phyloP scores from a whole-genome alignment of 2,329 filamentous ascomycete genomes.

The Sarocladium strictum region DNA sequence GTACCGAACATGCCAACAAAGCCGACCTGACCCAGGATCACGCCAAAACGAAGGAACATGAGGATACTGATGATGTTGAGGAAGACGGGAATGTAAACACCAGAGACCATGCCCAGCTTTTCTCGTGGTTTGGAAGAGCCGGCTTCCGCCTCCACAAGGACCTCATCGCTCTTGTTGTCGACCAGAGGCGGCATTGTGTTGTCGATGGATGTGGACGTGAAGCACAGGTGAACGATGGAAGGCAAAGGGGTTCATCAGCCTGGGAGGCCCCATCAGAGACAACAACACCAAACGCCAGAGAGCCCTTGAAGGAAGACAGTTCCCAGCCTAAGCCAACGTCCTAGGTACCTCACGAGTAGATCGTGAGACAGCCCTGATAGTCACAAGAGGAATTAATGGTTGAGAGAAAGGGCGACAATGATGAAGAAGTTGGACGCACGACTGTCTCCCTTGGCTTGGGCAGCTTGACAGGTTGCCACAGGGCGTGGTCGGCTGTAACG shows the following conservation, averaged over 20 bases:
- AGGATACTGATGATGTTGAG: constrained; percentile 85
- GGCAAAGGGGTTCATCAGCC: not conserved
- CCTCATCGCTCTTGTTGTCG: not conserved
- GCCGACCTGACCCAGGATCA: constrained; percentile 75
- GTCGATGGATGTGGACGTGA: not conserved
- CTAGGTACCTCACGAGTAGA: no score
- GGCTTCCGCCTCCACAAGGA: not conserved
- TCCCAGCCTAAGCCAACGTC: no score
- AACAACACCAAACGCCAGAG: no score
- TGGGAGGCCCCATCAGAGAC: not conserved
- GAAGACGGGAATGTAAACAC: constrained; percentile 83
- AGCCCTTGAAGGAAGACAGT: no score
- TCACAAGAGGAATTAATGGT: no score
- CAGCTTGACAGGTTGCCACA: not conserved
- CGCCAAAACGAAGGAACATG: constrained; percentile 86
- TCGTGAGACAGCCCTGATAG: no score
- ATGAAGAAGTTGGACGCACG: not conserved
- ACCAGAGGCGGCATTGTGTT: not conserved
- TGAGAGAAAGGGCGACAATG: no score
- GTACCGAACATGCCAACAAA: constrained; percentile 73
- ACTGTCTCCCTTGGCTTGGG: not conserved
- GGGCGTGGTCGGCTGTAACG: not conserved
- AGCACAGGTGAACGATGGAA: not conserved
- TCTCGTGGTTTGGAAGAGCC: constrained; percentile 32
- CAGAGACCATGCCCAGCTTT: constrained; percentile 72